phyloP scores from a whole-genome alignment of 805 yeast genomes.

The Schwanniomyces sp. region DNA sequence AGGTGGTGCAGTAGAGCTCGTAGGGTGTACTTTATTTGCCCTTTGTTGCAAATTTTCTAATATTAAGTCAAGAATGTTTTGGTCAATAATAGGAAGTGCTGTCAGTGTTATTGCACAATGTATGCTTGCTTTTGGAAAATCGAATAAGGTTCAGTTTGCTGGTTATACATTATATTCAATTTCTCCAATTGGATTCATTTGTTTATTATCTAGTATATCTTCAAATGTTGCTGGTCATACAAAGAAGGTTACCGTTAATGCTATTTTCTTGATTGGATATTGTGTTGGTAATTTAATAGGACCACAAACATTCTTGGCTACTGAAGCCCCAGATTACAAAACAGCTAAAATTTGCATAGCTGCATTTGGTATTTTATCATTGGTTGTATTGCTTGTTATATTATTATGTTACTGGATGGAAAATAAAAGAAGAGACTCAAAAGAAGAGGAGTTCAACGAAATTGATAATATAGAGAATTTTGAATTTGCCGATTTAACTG shows the following conservation, averaged over 20 bases:
- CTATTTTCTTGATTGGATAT: slow-evolving; percentile 46
- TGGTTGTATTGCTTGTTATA: slow-evolving; percentile 10
- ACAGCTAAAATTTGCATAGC: slow-evolving; percentile 45
- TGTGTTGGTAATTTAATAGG: slow-evolving; percentile 58
- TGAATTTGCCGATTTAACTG: slow-evolving; percentile 55
- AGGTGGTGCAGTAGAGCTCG: slow-evolving; percentile 47
- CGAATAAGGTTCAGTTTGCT: slow-evolving; percentile 21
- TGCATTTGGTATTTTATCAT: slow-evolving; percentile 13
- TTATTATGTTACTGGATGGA: slow-evolving; percentile 27
- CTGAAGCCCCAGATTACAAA: slow-evolving; percentile 44
- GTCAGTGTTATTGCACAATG: slow-evolving; percentile 25
- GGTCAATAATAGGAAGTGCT: slow-evolving; percentile 21
- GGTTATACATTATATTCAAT: slow-evolving; percentile 27
- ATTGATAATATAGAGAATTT: slow-evolving; percentile 40
- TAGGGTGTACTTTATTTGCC: slow-evolving; percentile 34
- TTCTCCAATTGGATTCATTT: slow-evolving; percentile 30
- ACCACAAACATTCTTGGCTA: slow-evolving; percentile 47
- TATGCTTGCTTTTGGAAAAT: slow-evolving; percentile 26
- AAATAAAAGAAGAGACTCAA: slow-evolving; percentile 37
- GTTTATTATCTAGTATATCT: slow-evolving; percentile 36
- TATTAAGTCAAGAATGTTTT: slow-evolving; percentile 14
- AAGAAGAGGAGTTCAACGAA: slow-evolving; percentile 4
- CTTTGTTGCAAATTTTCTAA: slow-evolving; percentile 1
- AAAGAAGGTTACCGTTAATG: slow-evolving; percentile 49
- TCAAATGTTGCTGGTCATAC: slow-evolving; percentile 58